These are phyloP conservation scores for Kokia cookei DNA, from an alignment of 441 rosid species.

Conservation along the genomic window DNA sequence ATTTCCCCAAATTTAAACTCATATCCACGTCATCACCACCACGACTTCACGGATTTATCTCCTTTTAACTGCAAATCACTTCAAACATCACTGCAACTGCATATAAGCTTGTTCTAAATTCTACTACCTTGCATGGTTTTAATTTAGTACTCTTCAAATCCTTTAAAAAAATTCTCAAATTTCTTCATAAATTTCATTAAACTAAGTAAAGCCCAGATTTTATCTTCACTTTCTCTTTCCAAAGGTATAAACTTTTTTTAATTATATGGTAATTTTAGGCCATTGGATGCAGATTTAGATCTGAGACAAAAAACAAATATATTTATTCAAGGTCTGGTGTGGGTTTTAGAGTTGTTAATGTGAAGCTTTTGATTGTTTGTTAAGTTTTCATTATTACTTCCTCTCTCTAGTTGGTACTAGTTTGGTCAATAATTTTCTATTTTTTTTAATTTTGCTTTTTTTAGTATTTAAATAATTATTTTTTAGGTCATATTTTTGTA, in stretches of 20 bases:
- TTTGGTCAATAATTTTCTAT: constrained; percentile 7
- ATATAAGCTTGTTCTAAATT: background rate
- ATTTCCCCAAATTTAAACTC: background rate
- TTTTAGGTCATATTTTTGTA: background rate
- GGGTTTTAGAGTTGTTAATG: constrained; percentile 18
- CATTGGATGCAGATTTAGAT: constrained; percentile 26
- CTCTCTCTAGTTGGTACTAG: constrained; percentile 14
- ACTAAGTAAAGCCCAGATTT: background rate
- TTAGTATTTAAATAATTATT: background rate
- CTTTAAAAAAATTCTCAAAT: background rate
- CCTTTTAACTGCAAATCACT: background rate
- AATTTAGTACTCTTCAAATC: background rate
- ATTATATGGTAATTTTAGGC: background rate
- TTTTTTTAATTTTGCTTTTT: background rate
- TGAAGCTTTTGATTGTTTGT: constrained; percentile 25
- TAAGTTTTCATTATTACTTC: constrained; percentile 17
- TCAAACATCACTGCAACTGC: background rate
- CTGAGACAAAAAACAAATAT: background rate
- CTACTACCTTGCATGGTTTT: background rate
- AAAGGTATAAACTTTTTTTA: background rate
- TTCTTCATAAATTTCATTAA: background rate
- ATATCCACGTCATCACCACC: background rate
- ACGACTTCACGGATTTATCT: background rate
- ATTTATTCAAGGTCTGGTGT: background rate
- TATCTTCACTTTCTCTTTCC: background rate